These are phyloP conservation scores for Saksenaea oblongispora DNA, from an alignment of 371 early-diverging fungal species.

Conservation along the genomic window DNA sequence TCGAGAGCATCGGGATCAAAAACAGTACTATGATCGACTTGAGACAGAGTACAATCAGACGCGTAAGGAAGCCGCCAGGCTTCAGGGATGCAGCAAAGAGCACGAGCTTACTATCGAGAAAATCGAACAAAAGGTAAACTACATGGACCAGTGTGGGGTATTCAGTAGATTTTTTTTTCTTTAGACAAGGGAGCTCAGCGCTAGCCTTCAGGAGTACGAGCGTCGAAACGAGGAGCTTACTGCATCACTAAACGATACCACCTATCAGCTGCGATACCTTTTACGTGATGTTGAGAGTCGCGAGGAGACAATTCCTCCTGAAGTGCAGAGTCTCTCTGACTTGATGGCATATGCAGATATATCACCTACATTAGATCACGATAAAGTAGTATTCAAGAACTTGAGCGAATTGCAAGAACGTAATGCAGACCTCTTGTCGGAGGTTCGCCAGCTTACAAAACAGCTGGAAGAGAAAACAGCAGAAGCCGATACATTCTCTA, in stretches of 20 bases:
- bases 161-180: not conserved
- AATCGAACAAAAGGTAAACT: not conserved
- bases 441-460: constrained; percentile 11
- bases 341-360: constrained; percentile 9
- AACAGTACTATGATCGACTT: constrained; percentile 14
- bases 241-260: constrained; percentile 18
- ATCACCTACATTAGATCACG: constrained; percentile 12
- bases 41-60: constrained; percentile 8
- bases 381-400: constrained; percentile 23
- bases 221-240: constrained; percentile 9
- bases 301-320: constrained; percentile 10
- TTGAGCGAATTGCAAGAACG: constrained; percentile 18
- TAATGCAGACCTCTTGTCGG: constrained; percentile 15
- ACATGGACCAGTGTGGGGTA: not conserved
- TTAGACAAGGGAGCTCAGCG: not conserved
- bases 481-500: not conserved
- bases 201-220: constrained; percentile 5
- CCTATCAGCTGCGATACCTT: constrained; percentile 26
- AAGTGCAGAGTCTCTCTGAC: constrained; percentile 12
- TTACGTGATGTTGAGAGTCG: constrained; percentile 19
- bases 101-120: not conserved
- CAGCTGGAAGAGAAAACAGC: constrained; percentile 10
- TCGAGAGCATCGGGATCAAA: constrained; percentile 17
- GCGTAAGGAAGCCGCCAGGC: not conserved
- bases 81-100: not conserved